Percentiles rank a stretch among this genome's conserved stretches.
Conservation (phyloP, 2,329 filamentous ascomycete species). For the Pseudocercospora musae region DNA sequence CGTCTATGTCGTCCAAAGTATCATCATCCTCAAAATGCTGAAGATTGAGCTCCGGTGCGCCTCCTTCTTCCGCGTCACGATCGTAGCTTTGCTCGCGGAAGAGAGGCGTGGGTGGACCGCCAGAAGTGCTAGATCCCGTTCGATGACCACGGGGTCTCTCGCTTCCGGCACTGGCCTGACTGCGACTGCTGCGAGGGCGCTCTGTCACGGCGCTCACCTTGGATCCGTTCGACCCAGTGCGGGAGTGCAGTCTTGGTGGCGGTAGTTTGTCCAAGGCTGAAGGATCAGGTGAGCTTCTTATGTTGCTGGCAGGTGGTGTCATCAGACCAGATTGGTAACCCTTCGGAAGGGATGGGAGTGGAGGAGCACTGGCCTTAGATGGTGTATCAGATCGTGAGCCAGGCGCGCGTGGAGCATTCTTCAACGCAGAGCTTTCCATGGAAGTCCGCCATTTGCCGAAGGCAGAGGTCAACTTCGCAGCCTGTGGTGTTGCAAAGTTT, state of each 20-base stretch:
- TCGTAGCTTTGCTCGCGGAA: slow-evolving; percentile 57
- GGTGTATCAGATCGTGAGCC: slow-evolving; percentile 41
- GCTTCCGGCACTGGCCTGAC: neutral
- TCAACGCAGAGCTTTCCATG: slow-evolving; percentile 40
- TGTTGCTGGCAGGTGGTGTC: slow-evolving; percentile 78
- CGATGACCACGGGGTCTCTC: slow-evolving; percentile 10
- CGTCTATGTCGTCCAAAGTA: slow-evolving; percentile 17
- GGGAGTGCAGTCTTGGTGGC: slow-evolving; percentile 24
- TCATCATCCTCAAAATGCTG: slow-evolving; percentile 53
- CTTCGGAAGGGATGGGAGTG: slow-evolving; percentile 46
- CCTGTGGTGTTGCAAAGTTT: slow-evolving; percentile 73
- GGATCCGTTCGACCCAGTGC: slow-evolving; percentile 13
- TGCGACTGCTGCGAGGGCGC: slow-evolving; percentile 5
- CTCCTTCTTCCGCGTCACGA: slow-evolving; percentile 54
- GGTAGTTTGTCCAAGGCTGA: slow-evolving; percentile 25
- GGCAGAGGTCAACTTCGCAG: slow-evolving; percentile 91
- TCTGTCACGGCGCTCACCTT: slow-evolving; percentile 9
- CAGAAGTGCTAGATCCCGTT: slow-evolving; percentile 22
- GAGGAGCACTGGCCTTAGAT: slow-evolving; percentile 38
- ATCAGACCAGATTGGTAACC: slow-evolving; percentile 74
- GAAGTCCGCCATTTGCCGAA: slow-evolving; percentile 90
- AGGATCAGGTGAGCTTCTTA: slow-evolving; percentile 59
- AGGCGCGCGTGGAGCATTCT: slow-evolving; percentile 47
- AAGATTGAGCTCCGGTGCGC: slow-evolving; percentile 30
- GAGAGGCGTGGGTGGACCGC: slow-evolving; percentile 50